Conservation (phyloP, 75 land plant genomes). For the Sequoiadendron giganteum region DNA sequence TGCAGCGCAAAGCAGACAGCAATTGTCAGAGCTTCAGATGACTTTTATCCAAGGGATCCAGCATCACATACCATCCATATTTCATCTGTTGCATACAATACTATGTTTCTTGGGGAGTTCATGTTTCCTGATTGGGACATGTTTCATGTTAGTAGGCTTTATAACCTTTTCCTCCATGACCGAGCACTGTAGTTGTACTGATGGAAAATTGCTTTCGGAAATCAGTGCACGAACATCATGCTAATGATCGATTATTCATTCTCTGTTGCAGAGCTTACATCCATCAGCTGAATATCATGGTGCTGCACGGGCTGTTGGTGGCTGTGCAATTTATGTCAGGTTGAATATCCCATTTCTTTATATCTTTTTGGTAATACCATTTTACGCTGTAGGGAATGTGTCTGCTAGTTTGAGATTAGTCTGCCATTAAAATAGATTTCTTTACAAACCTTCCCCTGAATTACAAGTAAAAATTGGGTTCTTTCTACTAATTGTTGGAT, state of each 20-base stretch:
- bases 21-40: constrained; percentile 72
- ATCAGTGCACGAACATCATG: not conserved
- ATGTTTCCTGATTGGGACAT: constrained; percentile 96
- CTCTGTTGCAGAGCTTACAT: constrained; percentile 60
- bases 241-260: not conserved
- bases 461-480: not conserved
- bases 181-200: not conserved
- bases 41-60: constrained; percentile 80
- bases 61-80: constrained; percentile 90
- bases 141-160: constrained; percentile 53
- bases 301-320: constrained; percentile 91
- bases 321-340: constrained; percentile 91
- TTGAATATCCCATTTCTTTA: constrained; percentile 14
- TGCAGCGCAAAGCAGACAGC: constrained; percentile 66
- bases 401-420: not conserved
- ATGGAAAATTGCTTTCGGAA: not conserved
- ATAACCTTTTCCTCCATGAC: not conserved
- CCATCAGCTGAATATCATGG: constrained; percentile 93
- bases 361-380: not conserved
- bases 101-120: constrained; percentile 78
- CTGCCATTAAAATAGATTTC: not conserved
- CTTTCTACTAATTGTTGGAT: not conserved
- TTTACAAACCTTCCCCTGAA: not conserved
- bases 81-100: constrained; percentile 81
- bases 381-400: not conserved